These are phyloP conservation scores for Rhizopus microsporus DNA, from an alignment of 371 early-diverging fungal species.

Conservation along the genomic window DNA sequence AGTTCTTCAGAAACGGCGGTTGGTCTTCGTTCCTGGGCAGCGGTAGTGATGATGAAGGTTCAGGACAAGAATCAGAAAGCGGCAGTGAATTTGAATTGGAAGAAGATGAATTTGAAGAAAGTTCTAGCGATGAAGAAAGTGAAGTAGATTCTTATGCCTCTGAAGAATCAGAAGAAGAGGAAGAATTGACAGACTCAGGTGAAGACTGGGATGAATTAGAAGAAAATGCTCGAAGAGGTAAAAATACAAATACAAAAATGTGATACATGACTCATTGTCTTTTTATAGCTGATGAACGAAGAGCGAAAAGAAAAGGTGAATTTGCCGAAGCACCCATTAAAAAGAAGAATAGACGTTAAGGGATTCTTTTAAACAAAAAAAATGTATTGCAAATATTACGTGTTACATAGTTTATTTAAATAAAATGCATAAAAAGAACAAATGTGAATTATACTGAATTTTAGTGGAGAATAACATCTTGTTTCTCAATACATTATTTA, in stretches of 20 bases:
- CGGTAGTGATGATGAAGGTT: conserved; percentile 61
- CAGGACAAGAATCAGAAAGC: conserved; percentile 56
- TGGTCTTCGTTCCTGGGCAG: conserved; percentile 88
- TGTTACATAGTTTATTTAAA: too few species aligned
- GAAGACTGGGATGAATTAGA: conserved; percentile 85
- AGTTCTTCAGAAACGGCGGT: conserved; percentile 96
- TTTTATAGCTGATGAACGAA: conserved; percentile 59
- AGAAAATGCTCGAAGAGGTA: conserved; percentile 71
- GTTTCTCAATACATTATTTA: too few species aligned
- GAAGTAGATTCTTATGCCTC: conserved; percentile 70
- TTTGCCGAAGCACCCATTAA: conserved; percentile 29
- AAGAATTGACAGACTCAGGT: conserved; percentile 66
- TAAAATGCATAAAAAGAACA: too few species aligned
- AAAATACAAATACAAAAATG: background rate
- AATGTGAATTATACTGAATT: too few species aligned
- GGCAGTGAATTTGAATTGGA: conserved; percentile 66
- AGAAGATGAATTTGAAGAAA: conserved; percentile 51
- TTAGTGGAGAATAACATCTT: too few species aligned
- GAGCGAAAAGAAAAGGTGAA: conserved; percentile 46
- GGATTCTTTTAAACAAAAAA: background rate
- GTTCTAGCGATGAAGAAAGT: conserved; percentile 65
- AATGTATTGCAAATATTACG: too few species aligned
- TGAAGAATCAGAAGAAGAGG: conserved; percentile 58
- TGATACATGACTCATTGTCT: background rate
- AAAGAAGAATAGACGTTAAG: conserved; percentile 35